phyloP scores from a whole-genome alignment of 179 eudicot genomes.

The Beta macrorhiza region DNA sequence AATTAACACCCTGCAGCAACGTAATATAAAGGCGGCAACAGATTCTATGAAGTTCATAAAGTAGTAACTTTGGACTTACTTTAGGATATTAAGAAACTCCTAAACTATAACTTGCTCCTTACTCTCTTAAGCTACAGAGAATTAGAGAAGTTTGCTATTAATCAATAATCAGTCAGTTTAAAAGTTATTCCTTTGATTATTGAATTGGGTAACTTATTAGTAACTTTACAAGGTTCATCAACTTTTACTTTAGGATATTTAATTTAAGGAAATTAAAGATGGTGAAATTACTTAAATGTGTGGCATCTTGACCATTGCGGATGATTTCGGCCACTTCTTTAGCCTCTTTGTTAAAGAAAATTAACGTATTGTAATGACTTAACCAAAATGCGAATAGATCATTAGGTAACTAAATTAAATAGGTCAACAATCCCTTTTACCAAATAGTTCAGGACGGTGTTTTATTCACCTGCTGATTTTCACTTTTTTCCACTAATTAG shows the following conservation, averaged over 20 bases:
- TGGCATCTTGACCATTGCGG: constrained; percentile 11
- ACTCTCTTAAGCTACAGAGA: neutral
- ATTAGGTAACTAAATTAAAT: too few relatives aligned
- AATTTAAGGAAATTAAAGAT: neutral
- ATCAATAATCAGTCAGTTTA: neutral
- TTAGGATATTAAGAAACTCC: neutral
- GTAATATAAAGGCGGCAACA: neutral
- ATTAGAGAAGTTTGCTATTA: neutral
- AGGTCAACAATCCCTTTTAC: too few relatives aligned
- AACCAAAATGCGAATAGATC: neutral
- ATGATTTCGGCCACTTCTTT: constrained; percentile 1
- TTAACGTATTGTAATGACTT: neutral
- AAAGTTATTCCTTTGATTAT: constrained; percentile 5
- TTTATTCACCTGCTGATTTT: too few relatives aligned
- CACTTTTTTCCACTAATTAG: too few relatives aligned
- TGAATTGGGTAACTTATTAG: neutral
- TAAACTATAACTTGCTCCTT: neutral
- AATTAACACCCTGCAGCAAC: neutral
- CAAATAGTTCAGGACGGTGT: too few relatives aligned
- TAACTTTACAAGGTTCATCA: neutral
- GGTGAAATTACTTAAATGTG: neutral
- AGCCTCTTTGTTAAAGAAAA: neutral
- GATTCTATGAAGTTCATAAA: neutral
- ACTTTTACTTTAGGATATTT: neutral
- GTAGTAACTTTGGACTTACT: neutral